A percentile compares a stretch with the other conserved stretches of the same genome.
These are phyloP conservation scores for Pleurotus salmoneostramineus DNA, from an alignment of 768 basidiomycete species.

Conservation along the genomic window DNA sequence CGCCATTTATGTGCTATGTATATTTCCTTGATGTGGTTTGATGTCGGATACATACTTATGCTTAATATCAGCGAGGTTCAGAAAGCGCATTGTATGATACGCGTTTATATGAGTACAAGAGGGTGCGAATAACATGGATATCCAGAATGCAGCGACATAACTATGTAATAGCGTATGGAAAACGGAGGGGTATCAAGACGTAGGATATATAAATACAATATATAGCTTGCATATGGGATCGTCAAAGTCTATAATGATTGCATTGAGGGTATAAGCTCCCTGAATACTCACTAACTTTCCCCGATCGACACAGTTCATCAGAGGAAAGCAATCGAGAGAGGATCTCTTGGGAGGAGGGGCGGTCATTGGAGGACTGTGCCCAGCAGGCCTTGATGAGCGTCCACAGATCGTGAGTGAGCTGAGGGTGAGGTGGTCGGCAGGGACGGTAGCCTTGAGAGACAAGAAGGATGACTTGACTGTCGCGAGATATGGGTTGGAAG, in stretches of 20 bases:
- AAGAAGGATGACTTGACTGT: constrained; percentile 17
- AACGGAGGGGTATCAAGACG: no score
- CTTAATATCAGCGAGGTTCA: no score
- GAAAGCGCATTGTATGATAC: no score
- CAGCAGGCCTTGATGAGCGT: constrained; percentile 7
- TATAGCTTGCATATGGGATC: neutral
- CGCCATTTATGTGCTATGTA: no score
- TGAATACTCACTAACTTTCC: neutral
- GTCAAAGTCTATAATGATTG: neutral
- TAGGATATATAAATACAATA: no score
- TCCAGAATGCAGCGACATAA: no score
- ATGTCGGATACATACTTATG: no score
- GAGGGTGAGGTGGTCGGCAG: neutral
- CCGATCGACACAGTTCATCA: neutral
- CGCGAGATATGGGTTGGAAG: constrained; percentile 17
- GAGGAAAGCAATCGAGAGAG: neutral
- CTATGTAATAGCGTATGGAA: no score
- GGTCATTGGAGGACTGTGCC: neutral
- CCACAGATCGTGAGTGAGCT: constrained; percentile 7
- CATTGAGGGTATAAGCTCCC: neutral
- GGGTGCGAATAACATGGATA: no score
- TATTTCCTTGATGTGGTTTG: no score
- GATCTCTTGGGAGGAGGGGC: neutral
- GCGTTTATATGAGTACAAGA: no score
- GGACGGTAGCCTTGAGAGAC: constrained; percentile 8